phyloP scores from a whole-genome alignment of 805 yeast species.

The Saturnispora bothae region DNA sequence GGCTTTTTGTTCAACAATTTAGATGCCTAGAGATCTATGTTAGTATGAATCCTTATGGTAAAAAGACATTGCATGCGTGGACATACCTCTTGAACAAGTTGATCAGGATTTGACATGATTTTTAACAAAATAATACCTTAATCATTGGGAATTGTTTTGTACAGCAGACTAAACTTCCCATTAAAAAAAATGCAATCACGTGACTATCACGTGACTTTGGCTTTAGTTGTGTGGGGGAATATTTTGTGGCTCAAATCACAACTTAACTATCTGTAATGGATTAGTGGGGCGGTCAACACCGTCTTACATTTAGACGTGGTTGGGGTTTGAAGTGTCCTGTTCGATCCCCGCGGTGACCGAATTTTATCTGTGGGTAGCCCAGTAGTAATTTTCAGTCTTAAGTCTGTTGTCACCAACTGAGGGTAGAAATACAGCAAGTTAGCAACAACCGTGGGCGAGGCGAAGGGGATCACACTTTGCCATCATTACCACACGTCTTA shows the following conservation, averaged over 20 bases:
- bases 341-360: slow-evolving; percentile 32
- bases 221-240: too few species aligned
- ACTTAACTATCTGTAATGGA: slow-evolving; percentile 7
- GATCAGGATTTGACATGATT: slow-evolving; percentile 26
- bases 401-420: slow-evolving; percentile 28
- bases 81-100: slow-evolving; percentile 26
- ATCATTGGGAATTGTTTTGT: too few species aligned
- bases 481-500: slow-evolving; percentile 14
- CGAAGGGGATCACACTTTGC: slow-evolving; percentile 30
- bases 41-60: slow-evolving; percentile 1
- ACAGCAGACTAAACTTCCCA: too few species aligned
- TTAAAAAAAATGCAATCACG: not conserved
- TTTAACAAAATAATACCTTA: too few species aligned
- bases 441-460: slow-evolving; percentile 32
- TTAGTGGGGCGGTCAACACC: slow-evolving; percentile 5
- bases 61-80: not conserved
- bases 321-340: slow-evolving; percentile 31
- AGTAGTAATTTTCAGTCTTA: slow-evolving; percentile 21
- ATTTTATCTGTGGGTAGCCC: slow-evolving; percentile 26
- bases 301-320: slow-evolving; percentile 11
- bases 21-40: slow-evolving; percentile 41
- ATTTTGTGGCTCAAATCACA: not conserved
- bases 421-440: slow-evolving; percentile 38
- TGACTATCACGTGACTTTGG: not conserved
- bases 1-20: slow-evolving; percentile 58